Percentiles rank a stretch among this genome's conserved stretches.
Conservation (phyloP, 768 basidiomycete genomes). For the Suillus spraguei region DNA sequence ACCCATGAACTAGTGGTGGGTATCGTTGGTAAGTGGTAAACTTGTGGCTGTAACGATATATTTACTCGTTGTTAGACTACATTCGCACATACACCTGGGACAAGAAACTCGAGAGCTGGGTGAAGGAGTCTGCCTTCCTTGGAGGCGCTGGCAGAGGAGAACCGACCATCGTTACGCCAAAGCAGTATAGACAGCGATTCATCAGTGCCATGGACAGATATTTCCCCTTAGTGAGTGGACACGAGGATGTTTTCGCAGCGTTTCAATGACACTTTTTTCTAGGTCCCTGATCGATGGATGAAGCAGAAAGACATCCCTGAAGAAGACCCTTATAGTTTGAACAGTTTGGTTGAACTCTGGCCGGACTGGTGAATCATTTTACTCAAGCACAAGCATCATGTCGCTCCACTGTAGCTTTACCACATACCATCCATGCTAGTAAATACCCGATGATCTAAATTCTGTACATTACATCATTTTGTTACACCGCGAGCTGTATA, state of each 20-base stretch:
- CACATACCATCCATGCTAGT: slow-evolving; percentile 4
- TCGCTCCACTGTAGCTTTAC: slow-evolving; percentile 6
- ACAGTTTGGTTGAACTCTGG: slow-evolving; percentile 58
- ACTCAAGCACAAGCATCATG: slow-evolving; percentile 5
- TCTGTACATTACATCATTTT: slow-evolving; percentile 7
- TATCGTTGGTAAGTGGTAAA: slow-evolving; percentile 80
- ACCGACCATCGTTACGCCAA: slow-evolving; percentile 96
- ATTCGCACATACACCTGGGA: slow-evolving; percentile 98
- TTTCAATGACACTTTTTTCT: slow-evolving; percentile 10
- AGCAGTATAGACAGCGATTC: slow-evolving; percentile 89
- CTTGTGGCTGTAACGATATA: background rate
- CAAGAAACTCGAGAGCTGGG: slow-evolving; percentile 98
- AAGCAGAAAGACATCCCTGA: slow-evolving; percentile 80
- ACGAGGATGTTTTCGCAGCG: background rate
- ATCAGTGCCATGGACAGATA: slow-evolving; percentile 88
- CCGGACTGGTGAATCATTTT: slow-evolving; percentile 53
- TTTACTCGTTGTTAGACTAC: slow-evolving; percentile 59
- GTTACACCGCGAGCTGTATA: background rate
- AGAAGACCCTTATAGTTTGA: slow-evolving; percentile 61
- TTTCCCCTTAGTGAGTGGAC: slow-evolving; percentile 70
- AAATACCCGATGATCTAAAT: slow-evolving; percentile 9
- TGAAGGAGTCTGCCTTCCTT: slow-evolving; percentile 92
- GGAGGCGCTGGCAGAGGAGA: slow-evolving; percentile 84
- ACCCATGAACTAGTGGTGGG: slow-evolving; percentile 94
- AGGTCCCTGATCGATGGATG: slow-evolving; percentile 93